Evolutionary conservation across 2,329 filamentous ascomycete genomes (phyloP), one percentile per base, ranked within the genome.

Genomic region (Fusarium chuoi): DNA sequence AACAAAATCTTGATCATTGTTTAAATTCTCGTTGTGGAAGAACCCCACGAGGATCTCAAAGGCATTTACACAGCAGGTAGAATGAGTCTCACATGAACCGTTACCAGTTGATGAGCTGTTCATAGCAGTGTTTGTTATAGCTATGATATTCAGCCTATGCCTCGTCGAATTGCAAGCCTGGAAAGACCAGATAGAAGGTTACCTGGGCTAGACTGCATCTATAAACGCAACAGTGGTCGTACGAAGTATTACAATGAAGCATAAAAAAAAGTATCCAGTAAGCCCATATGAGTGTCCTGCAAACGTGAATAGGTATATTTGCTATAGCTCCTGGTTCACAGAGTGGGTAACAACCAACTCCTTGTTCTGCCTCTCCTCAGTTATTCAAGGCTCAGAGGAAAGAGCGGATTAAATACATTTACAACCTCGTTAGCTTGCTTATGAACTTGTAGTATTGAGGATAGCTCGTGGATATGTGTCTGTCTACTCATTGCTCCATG

Each of bases 11-110:
- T 45, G 78, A 79, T 51, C 78, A 71, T 35, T 49, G 77, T 57
- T 65, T 65, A 79, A 76, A 59, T 78, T 51, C 72, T 76, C 8
- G 12, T 39, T 62, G 59, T 70, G 62, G 68, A 24, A 73, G 73
- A 24, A 72, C 17, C 68, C 65, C 61, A 22, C 24, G 42, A 30
- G 44, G 48, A 33, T 56, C 67, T 57, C 44, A 42, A 35, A 33
- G 26, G 14, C 38, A 33, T 54, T 58, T 42, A 8, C 10, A 22
- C 22, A 49, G 8, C 18, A 45, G 39, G 45, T 7, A 33, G 28
- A 26, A 45, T 28, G 12, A 35, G 22, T 11, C 7, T 13, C 20
- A 36, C 14, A 39, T n/a, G 18, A 24, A 38, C 17, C 22, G 1
- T 18, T 36, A 14, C 22, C 20, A 15, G 22, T 24, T 13, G 17